Conservation (phyloP, 495 filamentous ascomycete species). For the Xylaria cubensis region DNA sequence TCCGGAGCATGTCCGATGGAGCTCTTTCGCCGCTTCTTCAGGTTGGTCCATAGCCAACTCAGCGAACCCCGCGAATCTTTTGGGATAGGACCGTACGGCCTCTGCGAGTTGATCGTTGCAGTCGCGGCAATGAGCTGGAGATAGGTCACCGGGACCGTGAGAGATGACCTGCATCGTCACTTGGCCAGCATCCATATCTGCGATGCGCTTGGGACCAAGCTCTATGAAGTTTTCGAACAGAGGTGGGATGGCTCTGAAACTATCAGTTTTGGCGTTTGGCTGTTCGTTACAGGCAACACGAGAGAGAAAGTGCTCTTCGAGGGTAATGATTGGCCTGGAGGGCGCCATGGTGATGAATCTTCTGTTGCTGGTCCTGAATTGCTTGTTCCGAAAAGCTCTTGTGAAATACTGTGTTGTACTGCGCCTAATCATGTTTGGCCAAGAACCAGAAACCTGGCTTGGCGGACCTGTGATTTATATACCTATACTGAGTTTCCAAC, state of each 20-base stretch:
- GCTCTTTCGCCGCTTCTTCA: conserved; percentile 52
- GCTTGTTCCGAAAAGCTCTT: background rate
- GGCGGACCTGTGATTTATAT: background rate
- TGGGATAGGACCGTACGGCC: conserved; percentile 51
- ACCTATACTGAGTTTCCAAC: background rate
- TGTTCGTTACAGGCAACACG: conserved; percentile 34
- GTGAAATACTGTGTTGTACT: background rate
- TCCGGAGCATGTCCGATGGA: conserved; percentile 50
- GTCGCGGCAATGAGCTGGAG: conserved; percentile 36
- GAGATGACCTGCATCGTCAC: conserved; percentile 65
- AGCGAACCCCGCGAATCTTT: conserved; percentile 62
- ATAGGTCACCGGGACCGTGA: conserved; percentile 50
- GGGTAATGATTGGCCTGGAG: conserved; percentile 55
- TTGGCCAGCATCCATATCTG: conserved; percentile 57
- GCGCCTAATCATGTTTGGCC: background rate
- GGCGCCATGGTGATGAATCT: background rate
- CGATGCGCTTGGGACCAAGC: conserved; percentile 47
- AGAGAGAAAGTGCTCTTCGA: conserved; percentile 67
- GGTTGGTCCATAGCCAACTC: conserved; percentile 58
- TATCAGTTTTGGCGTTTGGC: conserved; percentile 22
- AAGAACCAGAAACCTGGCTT: background rate
- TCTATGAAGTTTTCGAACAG: conserved; percentile 18
- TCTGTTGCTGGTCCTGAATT: background rate
- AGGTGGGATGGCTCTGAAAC: conserved; percentile 37
- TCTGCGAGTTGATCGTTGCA: conserved; percentile 59